phyloP scores from a whole-genome alignment of 257 asterid genomes.

The Plantago elongata region DNA sequence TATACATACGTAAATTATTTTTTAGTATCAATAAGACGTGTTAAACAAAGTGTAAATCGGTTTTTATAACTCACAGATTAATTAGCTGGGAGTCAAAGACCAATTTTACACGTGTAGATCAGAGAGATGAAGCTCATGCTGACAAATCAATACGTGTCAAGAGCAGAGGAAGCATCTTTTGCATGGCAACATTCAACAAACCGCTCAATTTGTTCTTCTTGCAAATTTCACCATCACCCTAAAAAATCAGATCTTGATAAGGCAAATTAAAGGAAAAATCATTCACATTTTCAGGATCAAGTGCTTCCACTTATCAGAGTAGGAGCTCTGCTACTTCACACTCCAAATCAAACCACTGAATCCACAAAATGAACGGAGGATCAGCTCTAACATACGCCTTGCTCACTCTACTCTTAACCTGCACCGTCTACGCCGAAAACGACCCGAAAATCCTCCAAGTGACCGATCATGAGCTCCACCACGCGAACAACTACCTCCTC shows the following conservation, averaged over 20 bases:
- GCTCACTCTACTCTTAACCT: slow-evolving; percentile 36
- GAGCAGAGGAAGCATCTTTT: not conserved
- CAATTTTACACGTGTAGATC: too few species aligned
- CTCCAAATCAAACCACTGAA: not conserved
- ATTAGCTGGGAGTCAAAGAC: too few species aligned
- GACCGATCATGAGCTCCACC: slow-evolving; percentile 33
- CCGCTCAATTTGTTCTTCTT: not conserved
- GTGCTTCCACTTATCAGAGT: too few species aligned
- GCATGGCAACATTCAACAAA: not conserved
- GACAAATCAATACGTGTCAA: not conserved
- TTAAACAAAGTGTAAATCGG: too few species aligned
- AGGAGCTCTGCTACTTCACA: not conserved
- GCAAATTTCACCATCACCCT: too few species aligned
- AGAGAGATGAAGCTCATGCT: not conserved
- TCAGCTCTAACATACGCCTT: slow-evolving; percentile 31
- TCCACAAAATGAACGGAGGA: slow-evolving; percentile 32
- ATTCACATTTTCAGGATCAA: too few species aligned
- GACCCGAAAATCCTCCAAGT: slow-evolving; percentile 61
- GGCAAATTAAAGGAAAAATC: too few species aligned
- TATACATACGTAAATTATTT: too few species aligned
- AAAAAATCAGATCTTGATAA: not conserved
- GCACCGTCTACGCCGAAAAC: slow-evolving; percentile 31
- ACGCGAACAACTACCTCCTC: slow-evolving; percentile 35
- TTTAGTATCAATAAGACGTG: too few species aligned
- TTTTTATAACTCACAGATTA: too few species aligned